These are phyloP conservation scores for Mikania micrantha DNA, from an alignment of 129 eudicot genomes.

Conservation along the genomic window DNA sequence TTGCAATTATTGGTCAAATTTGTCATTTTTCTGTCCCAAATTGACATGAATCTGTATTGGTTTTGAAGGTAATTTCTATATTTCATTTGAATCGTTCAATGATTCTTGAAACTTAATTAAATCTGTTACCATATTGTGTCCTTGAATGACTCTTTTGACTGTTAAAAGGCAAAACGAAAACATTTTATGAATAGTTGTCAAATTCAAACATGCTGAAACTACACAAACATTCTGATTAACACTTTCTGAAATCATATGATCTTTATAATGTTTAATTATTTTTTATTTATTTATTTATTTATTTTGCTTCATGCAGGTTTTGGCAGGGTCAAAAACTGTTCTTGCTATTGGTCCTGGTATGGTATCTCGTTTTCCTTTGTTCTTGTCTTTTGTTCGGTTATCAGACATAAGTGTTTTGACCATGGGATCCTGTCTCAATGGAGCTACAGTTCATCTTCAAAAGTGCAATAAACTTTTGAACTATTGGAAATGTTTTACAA, in stretches of 20 bases:
- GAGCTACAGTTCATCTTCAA: not conserved
- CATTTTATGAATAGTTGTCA: no score
- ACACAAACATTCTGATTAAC: no score
- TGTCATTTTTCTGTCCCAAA: not conserved
- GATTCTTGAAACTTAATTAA: not conserved
- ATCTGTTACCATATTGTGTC: not conserved
- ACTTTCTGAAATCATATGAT: no score
- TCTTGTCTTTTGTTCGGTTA: not conserved
- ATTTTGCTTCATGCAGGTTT: no score
- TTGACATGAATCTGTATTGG: not conserved
- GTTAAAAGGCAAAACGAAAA: no score
- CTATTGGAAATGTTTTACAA: not conserved
- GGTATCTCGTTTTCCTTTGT: slow-evolving; percentile 5
- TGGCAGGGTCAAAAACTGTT: slow-evolving; percentile 82
- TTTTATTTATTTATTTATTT: no score
- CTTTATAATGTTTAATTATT: no score
- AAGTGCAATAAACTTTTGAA: not conserved
- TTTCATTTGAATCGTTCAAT: not conserved
- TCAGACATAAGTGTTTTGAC: not conserved
- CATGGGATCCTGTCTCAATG: not conserved
- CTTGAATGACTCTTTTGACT: no score
- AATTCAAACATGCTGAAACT: no score
- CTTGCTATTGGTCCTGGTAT: slow-evolving; percentile 95
- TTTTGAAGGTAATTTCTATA: not conserved
- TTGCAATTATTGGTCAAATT: not conserved